Percentiles rank a stretch among this genome's conserved stretches.
These are phyloP conservation scores for Phytophthora fragariae DNA, from an alignment of 352 stramenopile species.

Conservation along the genomic window DNA sequence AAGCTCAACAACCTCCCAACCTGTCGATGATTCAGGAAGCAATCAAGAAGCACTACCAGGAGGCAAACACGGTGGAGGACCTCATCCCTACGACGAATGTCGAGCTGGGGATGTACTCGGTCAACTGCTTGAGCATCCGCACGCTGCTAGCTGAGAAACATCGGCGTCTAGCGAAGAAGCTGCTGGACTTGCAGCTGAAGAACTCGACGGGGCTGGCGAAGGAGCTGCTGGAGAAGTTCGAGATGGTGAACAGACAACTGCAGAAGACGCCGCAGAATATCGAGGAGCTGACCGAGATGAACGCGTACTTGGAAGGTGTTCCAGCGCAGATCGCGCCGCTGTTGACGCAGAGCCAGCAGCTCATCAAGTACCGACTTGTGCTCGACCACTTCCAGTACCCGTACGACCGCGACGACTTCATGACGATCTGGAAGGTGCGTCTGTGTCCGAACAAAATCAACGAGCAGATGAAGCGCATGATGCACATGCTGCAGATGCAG, in stretches of 20 bases:
- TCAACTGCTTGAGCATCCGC: constrained; percentile 77
- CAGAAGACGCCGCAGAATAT: constrained; percentile 92
- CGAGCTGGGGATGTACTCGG: constrained; percentile 85
- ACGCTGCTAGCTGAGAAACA: constrained; percentile 84
- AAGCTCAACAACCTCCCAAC: constrained; percentile 78
- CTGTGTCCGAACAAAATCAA: constrained; percentile 90
- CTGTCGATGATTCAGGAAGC: constrained; percentile 71
- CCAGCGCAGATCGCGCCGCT: constrained; percentile 66
- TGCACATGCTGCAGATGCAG: constrained; percentile 80
- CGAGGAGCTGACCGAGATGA: constrained; percentile 92
- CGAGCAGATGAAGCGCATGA: constrained; percentile 87
- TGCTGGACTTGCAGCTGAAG: constrained; percentile 77
- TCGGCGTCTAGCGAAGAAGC: constrained; percentile 71
- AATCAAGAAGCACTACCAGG: constrained; percentile 82
- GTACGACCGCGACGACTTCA: constrained; percentile 90
- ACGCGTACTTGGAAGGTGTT: constrained; percentile 83
- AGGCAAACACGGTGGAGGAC: constrained; percentile 65
- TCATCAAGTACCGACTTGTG: constrained; percentile 82
- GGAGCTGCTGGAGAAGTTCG: constrained; percentile 83
- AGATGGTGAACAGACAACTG: constrained; percentile 85
- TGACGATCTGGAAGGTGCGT: constrained; percentile 90
- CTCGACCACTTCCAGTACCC: constrained; percentile 87
- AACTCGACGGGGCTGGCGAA: constrained; percentile 81
- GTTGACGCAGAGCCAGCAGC: constrained; percentile 74
- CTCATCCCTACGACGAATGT: constrained; percentile 66